These are phyloP conservation scores for Penicillium roqueforti DNA, from an alignment of 495 filamentous ascomycete species.

Conservation along the genomic window DNA sequence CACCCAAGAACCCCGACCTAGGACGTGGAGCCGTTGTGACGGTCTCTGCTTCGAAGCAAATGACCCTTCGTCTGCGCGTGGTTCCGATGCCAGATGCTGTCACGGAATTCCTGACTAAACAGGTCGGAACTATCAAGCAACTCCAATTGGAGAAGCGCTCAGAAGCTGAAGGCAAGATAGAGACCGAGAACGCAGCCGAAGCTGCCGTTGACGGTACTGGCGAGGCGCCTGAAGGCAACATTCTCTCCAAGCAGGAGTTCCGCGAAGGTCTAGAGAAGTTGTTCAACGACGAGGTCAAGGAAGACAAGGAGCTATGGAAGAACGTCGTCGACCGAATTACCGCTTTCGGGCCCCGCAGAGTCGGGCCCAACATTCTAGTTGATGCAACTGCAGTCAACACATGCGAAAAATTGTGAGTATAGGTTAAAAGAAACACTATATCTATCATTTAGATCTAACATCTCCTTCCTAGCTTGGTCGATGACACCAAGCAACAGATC, in stretches of 20 bases:
- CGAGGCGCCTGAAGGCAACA: conserved; percentile 47
- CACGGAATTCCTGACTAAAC: conserved; percentile 80
- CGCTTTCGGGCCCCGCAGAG: conserved; percentile 81
- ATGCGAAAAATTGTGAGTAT: conserved; percentile 69
- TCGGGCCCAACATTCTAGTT: conserved; percentile 85
- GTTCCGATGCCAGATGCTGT: conserved; percentile 72
- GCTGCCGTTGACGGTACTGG: conserved; percentile 38
- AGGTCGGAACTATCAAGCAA: conserved; percentile 70
- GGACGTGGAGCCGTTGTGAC: conserved; percentile 77
- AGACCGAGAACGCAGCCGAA: conserved; percentile 32
- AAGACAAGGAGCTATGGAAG: conserved; percentile 70
- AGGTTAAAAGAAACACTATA: background rate
- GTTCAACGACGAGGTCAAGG: conserved; percentile 57
- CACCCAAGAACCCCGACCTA: conserved; percentile 78
- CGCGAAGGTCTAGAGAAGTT: conserved; percentile 61
- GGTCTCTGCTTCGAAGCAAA: conserved; percentile 76
- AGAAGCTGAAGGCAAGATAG: conserved; percentile 36
- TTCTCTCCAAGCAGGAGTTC: conserved; percentile 70
- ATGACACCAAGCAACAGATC: conserved; percentile 35
- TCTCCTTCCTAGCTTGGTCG: conserved; percentile 28
- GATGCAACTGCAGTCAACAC: conserved; percentile 71
- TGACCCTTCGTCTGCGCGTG: conserved; percentile 74
- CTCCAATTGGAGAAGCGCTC: conserved; percentile 65
- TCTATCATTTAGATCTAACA: conserved; percentile 12
- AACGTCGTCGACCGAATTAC: conserved; percentile 74